Base-by-base conservation (phyloP, 2,329 filamentous ascomycete genomes). In the Aspergillus glaucus region DNA sequence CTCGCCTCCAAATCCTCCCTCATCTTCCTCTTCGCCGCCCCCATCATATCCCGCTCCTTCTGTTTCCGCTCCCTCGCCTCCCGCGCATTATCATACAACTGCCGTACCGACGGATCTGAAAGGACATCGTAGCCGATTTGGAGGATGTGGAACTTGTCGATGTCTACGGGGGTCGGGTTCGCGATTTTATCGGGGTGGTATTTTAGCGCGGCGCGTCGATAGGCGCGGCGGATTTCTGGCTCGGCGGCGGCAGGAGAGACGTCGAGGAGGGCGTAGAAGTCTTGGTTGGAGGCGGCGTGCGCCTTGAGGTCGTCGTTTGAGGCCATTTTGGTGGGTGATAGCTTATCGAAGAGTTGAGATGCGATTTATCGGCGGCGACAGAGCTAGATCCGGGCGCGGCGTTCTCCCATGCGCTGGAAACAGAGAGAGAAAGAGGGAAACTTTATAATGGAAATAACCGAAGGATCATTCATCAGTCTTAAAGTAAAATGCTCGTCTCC, bases 111-210 rank as follows among this genome's bases (percentile, higher is more conserved):
- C 0, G 81, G 71, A 55, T 90, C 85, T 24, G 82, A 80, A 2
- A 97, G 80, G 2, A 96, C 81, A 69, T 94, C 89, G 64, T 88
- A 83, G n/a, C 89, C 91, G 53, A 87, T 86, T 62, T 90, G 87
- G 50, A 95, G 83, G 1, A 87, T 77, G 68, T 95, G 87, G 75
- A 94, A 97, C 62, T 87, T 87, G 48, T 85, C 84, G 42, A 88
- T 78, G 57, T 93, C 88, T 59, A 72, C 72, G 4, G 72, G 69
- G 3, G 86, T 88, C 34, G 78, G 74, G 46, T 80, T 82, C 54
- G 84, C 81, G 48, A 91, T 84, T 72, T 96, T 95, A 77, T 97
- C 92, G 1, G 92, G 92, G 68, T 97, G 92, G 74, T 91, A 89
- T 62, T 88, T 89, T n/a, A 95, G 76, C 3, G 89, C 89, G 26